Evolutionary conservation across 2,329 filamentous ascomycete species (phyloP).

Genomic region (Fusarium ramigenum): DNA sequence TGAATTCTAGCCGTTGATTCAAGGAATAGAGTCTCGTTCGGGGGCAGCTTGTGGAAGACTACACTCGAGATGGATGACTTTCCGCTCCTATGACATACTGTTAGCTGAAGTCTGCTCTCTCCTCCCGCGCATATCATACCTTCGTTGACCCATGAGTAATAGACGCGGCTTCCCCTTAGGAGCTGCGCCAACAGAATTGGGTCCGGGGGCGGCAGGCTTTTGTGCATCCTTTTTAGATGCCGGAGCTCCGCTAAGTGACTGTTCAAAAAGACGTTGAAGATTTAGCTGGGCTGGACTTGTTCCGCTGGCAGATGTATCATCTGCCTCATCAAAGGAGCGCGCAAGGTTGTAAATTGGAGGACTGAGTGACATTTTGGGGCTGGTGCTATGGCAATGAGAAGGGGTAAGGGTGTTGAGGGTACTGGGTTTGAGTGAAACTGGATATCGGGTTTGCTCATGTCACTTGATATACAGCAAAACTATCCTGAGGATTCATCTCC

Average conservation of each 20-base stretch:
- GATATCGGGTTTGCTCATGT: slow-evolving; percentile 20
- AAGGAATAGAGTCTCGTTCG: slow-evolving; percentile 93
- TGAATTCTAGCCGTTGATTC: slow-evolving; percentile 95
- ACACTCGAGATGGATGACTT: slow-evolving; percentile 99
- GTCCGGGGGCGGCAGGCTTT: slow-evolving; percentile 55
- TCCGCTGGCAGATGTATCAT: slow-evolving; percentile 48
- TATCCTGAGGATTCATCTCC: not conserved
- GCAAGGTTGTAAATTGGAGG: slow-evolving; percentile 43
- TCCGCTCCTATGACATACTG: slow-evolving; percentile 74
- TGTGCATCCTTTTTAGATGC: slow-evolving; percentile 59
- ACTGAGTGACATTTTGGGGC: slow-evolving; percentile 47
- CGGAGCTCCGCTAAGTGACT: slow-evolving; percentile 64
- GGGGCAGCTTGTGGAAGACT: slow-evolving; percentile 98
- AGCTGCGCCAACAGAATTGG: slow-evolving; percentile 52
- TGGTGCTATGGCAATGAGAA: not conserved
- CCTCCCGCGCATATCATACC: slow-evolving; percentile 62
- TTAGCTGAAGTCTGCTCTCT: slow-evolving; percentile 2
- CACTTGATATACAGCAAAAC: slow-evolving; percentile 31
- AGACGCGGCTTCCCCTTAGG: slow-evolving; percentile 81
- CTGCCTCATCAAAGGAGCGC: slow-evolving; percentile 38
- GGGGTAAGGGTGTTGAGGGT: slow-evolving; percentile 5
- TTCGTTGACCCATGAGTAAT: slow-evolving; percentile 92
- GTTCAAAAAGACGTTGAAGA: slow-evolving; percentile 69
- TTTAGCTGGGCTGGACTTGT: slow-evolving; percentile 69
- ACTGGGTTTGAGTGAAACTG: not conserved